Base-by-base conservation (phyloP, 2,329 filamentous ascomycete species). In the Podosphaera fusca region DNA sequence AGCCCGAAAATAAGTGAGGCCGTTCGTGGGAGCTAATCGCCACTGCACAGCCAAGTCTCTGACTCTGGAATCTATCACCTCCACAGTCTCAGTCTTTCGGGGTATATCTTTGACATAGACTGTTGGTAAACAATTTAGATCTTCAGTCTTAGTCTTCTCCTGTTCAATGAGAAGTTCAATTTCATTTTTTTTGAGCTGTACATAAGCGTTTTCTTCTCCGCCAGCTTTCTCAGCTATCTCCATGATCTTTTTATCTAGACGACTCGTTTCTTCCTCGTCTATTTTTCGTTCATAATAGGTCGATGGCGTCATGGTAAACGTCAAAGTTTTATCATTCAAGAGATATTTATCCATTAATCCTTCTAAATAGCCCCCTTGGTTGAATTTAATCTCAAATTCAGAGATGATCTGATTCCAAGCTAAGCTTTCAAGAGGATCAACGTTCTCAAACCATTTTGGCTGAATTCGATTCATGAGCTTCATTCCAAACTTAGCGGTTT, bases 401-500 rank as follows among this genome's bases (percentile, higher is more conserved):
- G 82, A 74, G 2, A 96, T 82, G 0, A 87, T 87, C 49, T 92
- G 84, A 64, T 95, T 92, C 87, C 89, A 96, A 1, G 87, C 84
- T 40, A 98, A 73, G 10, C 87, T 82, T 62, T 94, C 82, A 69
- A 96, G 94, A 0, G 92, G 90, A 67, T 96, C 87, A 2, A 88
- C 81, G 4, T 90, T 92, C 58, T 92, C 94, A 70, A 98, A 96
- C 92, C 92, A 98, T 59, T 85, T 83, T 1, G 87, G 84, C 67
- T 94, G 86, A 6, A 95, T 75, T 47, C 90, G 81, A 63, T 95
- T 87, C 69, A 98, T 80, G 56, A 96, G 78, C 21, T 83, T 82
- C 75, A 95, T 87, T 12, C 92, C 92, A 66, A 98, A 98, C 65
- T 85, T 88, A 57, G 92, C 87, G 0, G 88, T 95, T 74, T 96